phyloP scores from a whole-genome alignment of 2,329 filamentous ascomycete genomes.

The Aspergillus vadensis region DNA sequence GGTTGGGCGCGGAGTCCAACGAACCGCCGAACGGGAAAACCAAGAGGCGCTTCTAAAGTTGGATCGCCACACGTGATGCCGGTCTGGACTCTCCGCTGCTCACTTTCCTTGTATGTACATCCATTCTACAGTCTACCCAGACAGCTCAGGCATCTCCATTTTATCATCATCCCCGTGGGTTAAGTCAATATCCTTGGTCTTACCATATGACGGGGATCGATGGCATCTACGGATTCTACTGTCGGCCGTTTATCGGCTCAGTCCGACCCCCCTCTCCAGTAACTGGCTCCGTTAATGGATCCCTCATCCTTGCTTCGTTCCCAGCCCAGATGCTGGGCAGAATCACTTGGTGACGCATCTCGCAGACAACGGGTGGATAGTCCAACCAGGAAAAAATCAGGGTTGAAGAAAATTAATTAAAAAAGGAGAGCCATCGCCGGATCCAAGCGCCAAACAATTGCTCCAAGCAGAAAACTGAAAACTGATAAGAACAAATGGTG shows the following conservation, averaged over 20 bases:
- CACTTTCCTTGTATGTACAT: background rate
- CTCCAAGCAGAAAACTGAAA: conserved; percentile 6
- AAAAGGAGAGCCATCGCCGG: background rate
- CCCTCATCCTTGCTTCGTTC: conserved; percentile 14
- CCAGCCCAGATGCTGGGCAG: conserved; percentile 12
- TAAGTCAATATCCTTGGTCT: too few relatives aligned
- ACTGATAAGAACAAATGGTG: background rate
- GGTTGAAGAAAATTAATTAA: background rate
- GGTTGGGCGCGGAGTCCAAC: conserved; percentile 12
- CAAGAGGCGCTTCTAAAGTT: conserved; percentile 16
- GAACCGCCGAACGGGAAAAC: conserved; percentile 10
- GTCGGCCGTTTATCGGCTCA: background rate
- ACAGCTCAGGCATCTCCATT: background rate
- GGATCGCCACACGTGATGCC: conserved; percentile 24
- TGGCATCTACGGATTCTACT: background rate
- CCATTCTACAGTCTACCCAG: background rate
- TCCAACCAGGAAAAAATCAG: background rate
- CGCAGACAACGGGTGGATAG: background rate
- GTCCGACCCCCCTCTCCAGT: background rate
- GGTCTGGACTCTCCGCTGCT: conserved; percentile 19
- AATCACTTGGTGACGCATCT: background rate
- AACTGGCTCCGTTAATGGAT: background rate
- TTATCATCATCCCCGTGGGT: too few relatives aligned
- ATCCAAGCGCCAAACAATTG: background rate
- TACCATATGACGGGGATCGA: background rate